Base-by-base conservation (phyloP, 768 basidiomycete species). In the Russula sp. region DNA sequence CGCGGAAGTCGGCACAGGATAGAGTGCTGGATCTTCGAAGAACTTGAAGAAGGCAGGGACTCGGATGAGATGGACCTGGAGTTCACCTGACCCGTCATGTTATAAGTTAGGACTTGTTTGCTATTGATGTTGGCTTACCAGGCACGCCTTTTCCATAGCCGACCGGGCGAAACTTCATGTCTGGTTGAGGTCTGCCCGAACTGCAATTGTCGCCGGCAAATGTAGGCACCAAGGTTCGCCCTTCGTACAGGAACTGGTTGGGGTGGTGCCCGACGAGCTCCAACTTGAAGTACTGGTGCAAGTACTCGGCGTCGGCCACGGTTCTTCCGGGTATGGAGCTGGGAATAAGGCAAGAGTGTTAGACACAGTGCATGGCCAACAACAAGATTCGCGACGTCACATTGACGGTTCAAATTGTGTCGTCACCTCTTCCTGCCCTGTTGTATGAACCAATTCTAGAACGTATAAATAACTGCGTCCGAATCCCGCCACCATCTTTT, bases 171-270 rank as follows among this genome's bases (percentile, higher is more conserved):
- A 67, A 9, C 49, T 42, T 75, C 77, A 76, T 1, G 70, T 74
- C 7, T 65, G 56, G 22, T 68, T 5, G 63, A 68, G 0, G 51
- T 44, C 42, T 70, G 64, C 0, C 75, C 77, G 40, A 75, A 77
- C 2, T 27, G 59, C 75, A 75, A 37, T 68, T 57, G 55, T 77
- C 75, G 8, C 77, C 78, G 11, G 75, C 72, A 52, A 78, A 78
- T 0, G 77, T 77, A 0, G 74, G 73, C 1, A 78, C 69, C 39
- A 77, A 55, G 2, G 70, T 68, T 62, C 73, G 71, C 32, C 71
- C 72, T 2, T 72, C 45, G 63, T 70, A 74, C 31, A 57, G 52
- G 44, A 74, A 68, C 52, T 77, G 75, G 45, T 73, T 72, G 18
- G 73, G 69, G 48, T 77, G 73, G 32, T 57, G 53, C 32, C 70